Conservation (phyloP, 2,329 filamentous ascomycete genomes). For the Cercospora nicotianae region DNA sequence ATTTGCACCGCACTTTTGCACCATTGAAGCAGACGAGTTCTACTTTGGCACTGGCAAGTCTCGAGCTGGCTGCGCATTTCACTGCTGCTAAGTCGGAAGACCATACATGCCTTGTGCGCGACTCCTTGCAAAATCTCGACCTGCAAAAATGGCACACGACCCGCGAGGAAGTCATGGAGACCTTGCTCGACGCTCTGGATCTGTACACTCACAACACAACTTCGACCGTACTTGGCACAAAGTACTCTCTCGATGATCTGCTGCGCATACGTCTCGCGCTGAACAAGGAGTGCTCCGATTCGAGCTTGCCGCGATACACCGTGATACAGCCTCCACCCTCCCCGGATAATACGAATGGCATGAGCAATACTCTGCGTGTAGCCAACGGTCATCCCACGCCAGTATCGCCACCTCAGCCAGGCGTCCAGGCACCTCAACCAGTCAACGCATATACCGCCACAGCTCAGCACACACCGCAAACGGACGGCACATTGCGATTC, state of each 20-base stretch:
- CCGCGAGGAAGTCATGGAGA: conserved; percentile 62
- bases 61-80: conserved; percentile 77
- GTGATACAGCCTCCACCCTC: conserved; percentile 31
- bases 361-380: conserved; percentile 35
- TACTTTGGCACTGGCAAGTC: conserved; percentile 77
- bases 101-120: conserved; percentile 25
- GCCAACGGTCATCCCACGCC: conserved; percentile 40
- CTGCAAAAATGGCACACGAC: conserved; percentile 50
- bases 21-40: conserved; percentile 85
- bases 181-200: conserved; percentile 85
- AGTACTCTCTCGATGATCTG: conserved; percentile 73
- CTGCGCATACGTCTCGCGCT: conserved; percentile 83
- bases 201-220: conserved; percentile 83
- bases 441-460: conserved; percentile 18
- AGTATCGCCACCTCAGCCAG: conserved; percentile 36
- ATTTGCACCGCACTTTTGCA: conserved; percentile 90
- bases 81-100: conserved; percentile 30
- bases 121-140: conserved; percentile 43
- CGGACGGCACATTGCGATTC: conserved; percentile 74
- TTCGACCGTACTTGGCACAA: conserved; percentile 70
- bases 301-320: conserved; percentile 63
- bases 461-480: conserved; percentile 31
- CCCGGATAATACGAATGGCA: conserved; percentile 38
- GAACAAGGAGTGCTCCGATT: conserved; percentile 74
- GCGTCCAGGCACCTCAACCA: conserved; percentile 24